Evolutionary conservation across 352 stramenopile genomes (phyloP).

Genomic region (Phytophthora aleatoria): DNA sequence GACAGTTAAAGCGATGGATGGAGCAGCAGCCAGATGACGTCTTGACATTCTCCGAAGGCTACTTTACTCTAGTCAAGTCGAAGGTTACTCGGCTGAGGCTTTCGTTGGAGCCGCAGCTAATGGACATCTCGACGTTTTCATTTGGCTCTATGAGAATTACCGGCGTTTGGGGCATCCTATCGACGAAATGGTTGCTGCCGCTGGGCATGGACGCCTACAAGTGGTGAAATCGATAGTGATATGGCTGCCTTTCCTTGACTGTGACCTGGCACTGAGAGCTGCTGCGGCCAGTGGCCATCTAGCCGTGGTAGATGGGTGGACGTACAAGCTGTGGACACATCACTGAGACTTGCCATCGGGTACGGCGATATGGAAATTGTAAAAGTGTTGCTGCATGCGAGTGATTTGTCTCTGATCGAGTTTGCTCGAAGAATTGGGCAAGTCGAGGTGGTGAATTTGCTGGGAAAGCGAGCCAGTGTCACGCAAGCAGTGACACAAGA

Average conservation of each 20-base stretch:
- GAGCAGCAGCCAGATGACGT: neutral
- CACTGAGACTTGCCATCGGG: neutral
- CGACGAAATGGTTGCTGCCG: neutral
- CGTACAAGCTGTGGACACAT: neutral
- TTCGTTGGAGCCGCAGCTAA: neutral
- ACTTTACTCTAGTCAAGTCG: neutral
- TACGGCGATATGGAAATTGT: neutral
- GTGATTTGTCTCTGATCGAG: neutral
- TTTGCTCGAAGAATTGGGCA: neutral
- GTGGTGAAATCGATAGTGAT: neutral
- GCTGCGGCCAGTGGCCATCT: neutral
- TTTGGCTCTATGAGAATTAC: neutral
- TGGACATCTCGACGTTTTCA: neutral
- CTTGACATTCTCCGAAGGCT: neutral
- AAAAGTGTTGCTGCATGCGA: neutral
- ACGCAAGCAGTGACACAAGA: neutral
- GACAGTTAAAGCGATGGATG: neutral
- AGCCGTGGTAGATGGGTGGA: neutral
- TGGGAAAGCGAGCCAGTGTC: neutral
- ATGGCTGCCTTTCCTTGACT: neutral
- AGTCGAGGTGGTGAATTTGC: neutral
- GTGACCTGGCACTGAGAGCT: neutral
- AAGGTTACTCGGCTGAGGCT: neutral
- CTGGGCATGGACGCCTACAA: slow-evolving; percentile 4
- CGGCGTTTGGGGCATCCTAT: neutral